Base-by-base conservation (phyloP, 768 basidiomycete species). In the Lentinus brumalis region DNA sequence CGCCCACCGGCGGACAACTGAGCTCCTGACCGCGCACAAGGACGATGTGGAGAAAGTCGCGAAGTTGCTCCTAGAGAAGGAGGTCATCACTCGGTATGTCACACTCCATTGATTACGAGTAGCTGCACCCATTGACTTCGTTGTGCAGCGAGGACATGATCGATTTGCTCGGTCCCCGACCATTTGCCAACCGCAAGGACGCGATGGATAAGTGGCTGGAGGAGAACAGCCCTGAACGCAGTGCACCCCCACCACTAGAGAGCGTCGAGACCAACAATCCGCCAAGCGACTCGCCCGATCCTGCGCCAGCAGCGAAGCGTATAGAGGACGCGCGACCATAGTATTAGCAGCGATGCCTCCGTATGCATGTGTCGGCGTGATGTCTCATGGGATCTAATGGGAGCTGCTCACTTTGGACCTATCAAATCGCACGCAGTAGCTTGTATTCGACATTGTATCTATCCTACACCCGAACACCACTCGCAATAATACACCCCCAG, bases 191-290 rank as follows among this genome's bases (percentile, higher is more conserved):
- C 64, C 83, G 84, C 59, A 79, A 84, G 29, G 94, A 96, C 71
- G 94, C 96, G 66, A 97, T 98, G 96, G 95, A 97, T 77, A 92
- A 90, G 72, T 96, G 94, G 91, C 82, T 96, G n/a, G 94, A 96
- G 69, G 84, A 89, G 70, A 84, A 93, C 71, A 82, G 81, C 42
- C 69, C 68, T 40, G 84, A 84, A 67, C 80, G 81, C 51, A 85
- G 83, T 65, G 84, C 86, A n/a, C 85, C 86, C 21, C 84, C 87
- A 41, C 86, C 88, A 3, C 74, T 87, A 11, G 87, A 88, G 71
- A 62, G 54, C 18, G 60, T 65, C 21, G 60, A 63, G 30, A 5
- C 53, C 5, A 50, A 66, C 50, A 66, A 76, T 53, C 58, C 83
- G 18, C 26, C 26, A 16, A 29, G 15, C 11, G 38, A 31, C 38